Evolutionary conservation across 805 yeast genomes (phyloP).

Genomic region (Zygoascus bituminiphila): DNA sequence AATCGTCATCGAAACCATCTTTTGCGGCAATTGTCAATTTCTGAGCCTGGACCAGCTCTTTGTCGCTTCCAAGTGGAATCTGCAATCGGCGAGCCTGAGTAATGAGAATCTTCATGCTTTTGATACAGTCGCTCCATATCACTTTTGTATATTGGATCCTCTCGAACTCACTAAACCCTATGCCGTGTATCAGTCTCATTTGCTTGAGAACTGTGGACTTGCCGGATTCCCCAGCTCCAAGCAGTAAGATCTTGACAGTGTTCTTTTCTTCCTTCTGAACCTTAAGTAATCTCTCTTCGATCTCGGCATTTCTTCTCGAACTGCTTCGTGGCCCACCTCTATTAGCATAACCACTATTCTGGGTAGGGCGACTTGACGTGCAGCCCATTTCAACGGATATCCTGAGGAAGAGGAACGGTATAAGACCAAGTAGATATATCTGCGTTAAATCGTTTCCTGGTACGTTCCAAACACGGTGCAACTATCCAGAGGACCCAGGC

Average conservation of each 20-base stretch:
- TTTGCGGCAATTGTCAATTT: not conserved
- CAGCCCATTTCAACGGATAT: not conserved
- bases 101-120: slow-evolving; percentile 70
- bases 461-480: too few species aligned
- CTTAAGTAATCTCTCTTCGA: slow-evolving; percentile 31
- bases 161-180: slow-evolving; percentile 76
- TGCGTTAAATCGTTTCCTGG: too few species aligned
- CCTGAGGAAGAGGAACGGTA: too few species aligned
- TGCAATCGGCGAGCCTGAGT: slow-evolving; percentile 64
- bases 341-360: too few species aligned
- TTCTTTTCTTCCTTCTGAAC: slow-evolving; percentile 25
- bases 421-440: too few species aligned
- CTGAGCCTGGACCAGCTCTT: slow-evolving; percentile 17
- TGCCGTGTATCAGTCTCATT: slow-evolving; percentile 74
- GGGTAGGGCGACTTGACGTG: not conserved
- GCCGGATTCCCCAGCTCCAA: slow-evolving; percentile 94
- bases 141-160: slow-evolving; percentile 73
- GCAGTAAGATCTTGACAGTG: slow-evolving; percentile 50
- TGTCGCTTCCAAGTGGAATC: slow-evolving; percentile 59
- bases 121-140: slow-evolving; percentile 88
- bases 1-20: slow-evolving; percentile 6
- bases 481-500: too few species aligned
- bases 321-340: not conserved
- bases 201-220: slow-evolving; percentile 90
- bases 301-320: slow-evolving; percentile 34